Conservation (phyloP, 2,329 filamentous ascomycete genomes). For the Lachnellula willkommii region DNA sequence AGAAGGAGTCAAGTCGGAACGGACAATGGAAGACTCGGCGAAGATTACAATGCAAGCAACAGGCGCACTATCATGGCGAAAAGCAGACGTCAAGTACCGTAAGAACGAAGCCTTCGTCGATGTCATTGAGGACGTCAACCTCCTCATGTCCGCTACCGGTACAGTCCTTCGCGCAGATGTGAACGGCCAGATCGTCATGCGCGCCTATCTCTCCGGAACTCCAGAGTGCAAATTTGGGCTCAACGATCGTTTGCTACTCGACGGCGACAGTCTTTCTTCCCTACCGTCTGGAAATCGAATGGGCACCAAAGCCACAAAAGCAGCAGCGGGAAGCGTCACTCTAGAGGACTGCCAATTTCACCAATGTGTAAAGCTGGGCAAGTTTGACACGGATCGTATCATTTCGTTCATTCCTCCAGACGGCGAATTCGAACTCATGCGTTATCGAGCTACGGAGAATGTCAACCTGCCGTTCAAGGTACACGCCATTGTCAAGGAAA, state of each 20-base stretch:
- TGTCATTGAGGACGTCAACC: slow-evolving; percentile 97
- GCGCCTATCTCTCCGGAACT: slow-evolving; percentile 91
- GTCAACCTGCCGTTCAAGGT: slow-evolving; percentile 99
- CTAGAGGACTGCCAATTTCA: slow-evolving; percentile 98
- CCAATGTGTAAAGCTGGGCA: slow-evolving; percentile 95
- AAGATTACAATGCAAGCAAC: slow-evolving; percentile 99
- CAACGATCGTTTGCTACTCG: slow-evolving; percentile 90
- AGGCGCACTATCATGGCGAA: slow-evolving; percentile 91
- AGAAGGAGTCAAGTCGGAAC: slow-evolving; percentile 91
- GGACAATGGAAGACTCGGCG: slow-evolving; percentile 82
- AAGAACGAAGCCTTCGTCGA: slow-evolving; percentile 99
- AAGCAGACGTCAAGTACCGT: slow-evolving; percentile 96
- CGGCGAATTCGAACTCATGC: slow-evolving; percentile 97
- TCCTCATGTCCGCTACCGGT: slow-evolving; percentile 97
- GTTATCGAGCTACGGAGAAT: slow-evolving; percentile 95
- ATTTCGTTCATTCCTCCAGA: slow-evolving; percentile 97
- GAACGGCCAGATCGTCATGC: slow-evolving; percentile 97
- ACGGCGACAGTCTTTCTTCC: slow-evolving; percentile 62
- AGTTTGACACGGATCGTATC: slow-evolving; percentile 93
- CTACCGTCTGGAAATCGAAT: slow-evolving; percentile 70
- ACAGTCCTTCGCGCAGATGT: slow-evolving; percentile 94
- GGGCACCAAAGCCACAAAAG: slow-evolving; percentile 86
- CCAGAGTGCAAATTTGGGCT: slow-evolving; percentile 99
- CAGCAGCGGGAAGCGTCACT: slow-evolving; percentile 89
- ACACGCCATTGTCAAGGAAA: slow-evolving; percentile 95